These are phyloP conservation scores for Oropetium thomaeum DNA, from an alignment of 176 grass and related monocot species.

Conservation along the genomic window DNA sequence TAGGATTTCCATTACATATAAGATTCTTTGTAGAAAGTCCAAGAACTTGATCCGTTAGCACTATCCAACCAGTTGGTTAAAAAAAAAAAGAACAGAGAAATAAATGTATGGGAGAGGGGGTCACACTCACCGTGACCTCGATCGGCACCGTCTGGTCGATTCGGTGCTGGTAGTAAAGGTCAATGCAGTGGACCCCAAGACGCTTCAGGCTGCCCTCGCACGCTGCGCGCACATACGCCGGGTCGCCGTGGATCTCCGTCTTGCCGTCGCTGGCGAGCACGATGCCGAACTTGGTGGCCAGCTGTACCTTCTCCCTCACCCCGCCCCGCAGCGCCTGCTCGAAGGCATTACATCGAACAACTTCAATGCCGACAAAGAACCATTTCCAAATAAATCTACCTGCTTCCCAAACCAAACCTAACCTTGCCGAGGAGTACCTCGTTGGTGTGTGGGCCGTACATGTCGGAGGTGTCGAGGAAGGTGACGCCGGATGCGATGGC, in stretches of 20 bases:
- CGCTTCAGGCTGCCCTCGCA: not conserved
- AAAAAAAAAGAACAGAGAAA: no score
- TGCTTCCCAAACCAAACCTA: not conserved
- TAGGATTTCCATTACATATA: no score
- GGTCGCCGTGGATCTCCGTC: not conserved
- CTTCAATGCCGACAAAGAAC: no score
- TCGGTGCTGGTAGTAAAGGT: not conserved
- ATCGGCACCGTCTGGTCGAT: not conserved
- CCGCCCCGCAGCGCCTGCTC: not conserved
- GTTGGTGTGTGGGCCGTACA: conserved; percentile 36
- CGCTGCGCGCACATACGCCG: not conserved
- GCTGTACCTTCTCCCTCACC: not conserved
- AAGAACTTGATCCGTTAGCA: no score
- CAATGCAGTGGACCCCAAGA: not conserved
- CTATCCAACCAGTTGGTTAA: no score
- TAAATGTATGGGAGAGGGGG: no score
- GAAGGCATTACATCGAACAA: no score
- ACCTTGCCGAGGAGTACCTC: conserved; percentile 53
- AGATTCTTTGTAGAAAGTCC: no score
- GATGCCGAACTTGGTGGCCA: not conserved
- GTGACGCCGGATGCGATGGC: conserved; percentile 38
- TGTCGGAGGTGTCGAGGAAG: conserved; percentile 49
- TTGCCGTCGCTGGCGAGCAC: no score
- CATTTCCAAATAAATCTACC: no score
- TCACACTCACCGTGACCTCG: no score